These are phyloP conservation scores for Apostasia ramifera DNA, from an alignment of 106 monocot species.

Conservation along the genomic window DNA sequence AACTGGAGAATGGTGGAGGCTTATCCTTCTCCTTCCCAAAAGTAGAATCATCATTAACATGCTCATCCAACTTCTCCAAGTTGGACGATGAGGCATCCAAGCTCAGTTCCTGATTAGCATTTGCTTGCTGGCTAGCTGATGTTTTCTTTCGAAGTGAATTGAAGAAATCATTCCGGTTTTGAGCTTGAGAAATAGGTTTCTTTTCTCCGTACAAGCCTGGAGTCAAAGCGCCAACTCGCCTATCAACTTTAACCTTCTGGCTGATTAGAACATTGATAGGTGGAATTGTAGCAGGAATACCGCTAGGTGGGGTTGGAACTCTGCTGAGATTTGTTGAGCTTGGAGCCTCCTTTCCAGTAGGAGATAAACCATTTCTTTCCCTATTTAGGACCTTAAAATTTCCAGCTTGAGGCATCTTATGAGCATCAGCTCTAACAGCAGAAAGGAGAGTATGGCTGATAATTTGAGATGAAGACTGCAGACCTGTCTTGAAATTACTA, in stretches of 20 bases:
- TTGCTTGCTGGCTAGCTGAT: constrained; percentile 5
- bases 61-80: constrained; percentile 2
- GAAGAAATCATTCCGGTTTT: constrained; percentile 61
- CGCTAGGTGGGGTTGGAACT: constrained; percentile 9
- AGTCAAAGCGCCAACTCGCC: constrained; percentile 2
- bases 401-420: constrained; percentile 47
- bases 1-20: not conserved
- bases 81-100: not conserved
- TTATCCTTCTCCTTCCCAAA: not conserved
- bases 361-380: constrained; percentile 41
- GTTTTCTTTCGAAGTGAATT: constrained; percentile 45
- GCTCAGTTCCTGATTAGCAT: constrained; percentile 2
- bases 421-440: constrained; percentile 33
- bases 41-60: not conserved
- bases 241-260: constrained; percentile 23
- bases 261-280: constrained; percentile 13
- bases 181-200: constrained; percentile 27
- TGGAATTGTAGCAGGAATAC: not conserved
- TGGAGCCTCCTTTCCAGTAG: constrained; percentile 24
- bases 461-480: constrained; percentile 26
- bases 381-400: constrained; percentile 66
- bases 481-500: constrained; percentile 21
- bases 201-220: constrained; percentile 28
- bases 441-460: constrained; percentile 17
- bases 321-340: constrained; percentile 19